phyloP scores from a whole-genome alignment of 306 rosid genomes.

The Glycine latifolia region DNA sequence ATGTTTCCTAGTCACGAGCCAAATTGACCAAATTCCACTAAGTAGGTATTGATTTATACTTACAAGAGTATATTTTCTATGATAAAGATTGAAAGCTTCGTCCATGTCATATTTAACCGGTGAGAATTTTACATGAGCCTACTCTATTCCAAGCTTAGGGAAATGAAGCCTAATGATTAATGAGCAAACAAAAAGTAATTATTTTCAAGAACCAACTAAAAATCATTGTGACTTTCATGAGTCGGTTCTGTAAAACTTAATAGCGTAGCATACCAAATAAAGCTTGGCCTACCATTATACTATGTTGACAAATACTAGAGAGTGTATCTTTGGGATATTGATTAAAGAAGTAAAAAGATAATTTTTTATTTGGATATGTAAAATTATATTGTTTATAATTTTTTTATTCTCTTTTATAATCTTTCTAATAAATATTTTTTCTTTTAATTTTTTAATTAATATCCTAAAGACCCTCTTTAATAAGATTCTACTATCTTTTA shows the following conservation, averaged over 20 bases:
- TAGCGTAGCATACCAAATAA: not conserved
- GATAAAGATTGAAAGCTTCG: not conserved
- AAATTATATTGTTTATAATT: no score
- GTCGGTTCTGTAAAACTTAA: not conserved
- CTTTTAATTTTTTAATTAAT: no score
- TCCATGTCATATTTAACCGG: not conserved
- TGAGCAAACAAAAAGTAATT: no score
- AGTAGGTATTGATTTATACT: not conserved
- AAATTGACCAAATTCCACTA: slow-evolving; percentile 36
- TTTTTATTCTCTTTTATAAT: no score
- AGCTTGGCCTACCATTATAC: not conserved
- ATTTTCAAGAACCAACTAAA: not conserved
- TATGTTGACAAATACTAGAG: no score
- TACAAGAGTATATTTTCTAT: no score
- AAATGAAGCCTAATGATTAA: not conserved
- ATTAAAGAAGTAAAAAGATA: no score
- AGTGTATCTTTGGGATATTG: no score
- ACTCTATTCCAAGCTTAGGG: not conserved
- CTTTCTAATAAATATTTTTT: no score
- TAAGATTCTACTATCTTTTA: no score
- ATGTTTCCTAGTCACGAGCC: slow-evolving; percentile 25
- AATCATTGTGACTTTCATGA: not conserved
- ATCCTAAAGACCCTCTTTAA: no score
- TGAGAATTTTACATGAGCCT: not conserved
- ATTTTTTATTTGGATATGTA: no score